Base-by-base conservation (phyloP, 192 early-diverging fungal species). In the Coemansia sp. region DNA sequence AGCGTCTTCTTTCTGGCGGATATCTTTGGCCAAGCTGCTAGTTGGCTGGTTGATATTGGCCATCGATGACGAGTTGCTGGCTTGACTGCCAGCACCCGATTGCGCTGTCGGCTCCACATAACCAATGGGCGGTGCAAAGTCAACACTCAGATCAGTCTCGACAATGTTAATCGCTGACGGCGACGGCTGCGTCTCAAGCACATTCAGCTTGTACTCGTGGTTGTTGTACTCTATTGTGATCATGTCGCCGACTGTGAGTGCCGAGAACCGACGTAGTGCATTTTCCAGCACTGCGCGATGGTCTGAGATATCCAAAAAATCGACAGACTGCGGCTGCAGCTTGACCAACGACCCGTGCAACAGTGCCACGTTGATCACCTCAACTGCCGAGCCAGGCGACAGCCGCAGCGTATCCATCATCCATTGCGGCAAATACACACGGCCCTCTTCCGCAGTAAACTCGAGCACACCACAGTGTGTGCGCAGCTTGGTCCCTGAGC, bases 401-500 rank as follows among this genome's bases (percentile, higher is more conserved):
- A 96, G 66, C 19, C 78, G 57, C 57, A 99, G 78, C 3, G 90
- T 90, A 64, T 89, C 85, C 94, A 98, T 96, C 95, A 99, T 96
- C 97, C 97, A 99, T 44, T 93, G 91, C 53, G 97, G 97, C 46
- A 99, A 69, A 70, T 97, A 99, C 8, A 88, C 90, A 8, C 92
- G 79, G 28, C 97, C 97, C 82, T 98, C 95, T 71, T 97, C 96
- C 10, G 97, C 96, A 36, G 91, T 94, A 68, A 99, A 99, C 82
- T 99, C 96, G 8, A 99, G 86, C 8, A 99, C 97, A 63, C 97
- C 97, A 23, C 95, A 93, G 62, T 99, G 95, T 15, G 96, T 89
- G 47, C 84, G 75, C 57, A 65, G 82, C 14, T 20, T 37, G 2
- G 26, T 49, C 19, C 42, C 59, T 2, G 31, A 38, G 8, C 25